phyloP scores from a whole-genome alignment of 1,284 basidiomycete genomes.

The Filobasidium uniguttulatum region DNA sequence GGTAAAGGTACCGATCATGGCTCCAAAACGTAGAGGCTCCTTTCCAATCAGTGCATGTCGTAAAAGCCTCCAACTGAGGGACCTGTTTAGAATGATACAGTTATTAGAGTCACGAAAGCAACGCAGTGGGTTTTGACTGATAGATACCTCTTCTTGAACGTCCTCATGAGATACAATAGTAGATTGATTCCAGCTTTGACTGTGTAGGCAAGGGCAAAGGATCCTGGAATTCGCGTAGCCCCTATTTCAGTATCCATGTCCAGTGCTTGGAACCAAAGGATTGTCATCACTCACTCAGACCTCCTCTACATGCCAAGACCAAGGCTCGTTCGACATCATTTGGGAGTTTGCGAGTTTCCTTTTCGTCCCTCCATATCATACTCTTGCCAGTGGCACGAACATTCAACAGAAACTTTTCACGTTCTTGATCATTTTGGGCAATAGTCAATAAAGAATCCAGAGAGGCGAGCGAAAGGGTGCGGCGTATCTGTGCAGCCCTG shows the following conservation, averaged over 20 bases:
- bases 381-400: constrained; percentile 24
- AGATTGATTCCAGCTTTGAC: constrained; percentile 69
- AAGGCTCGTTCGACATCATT: constrained; percentile 54
- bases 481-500: constrained; percentile 35
- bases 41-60: constrained; percentile 62
- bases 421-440: constrained; percentile 17
- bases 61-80: constrained; percentile 47
- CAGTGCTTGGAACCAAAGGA: background rate
- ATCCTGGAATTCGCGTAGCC: constrained; percentile 43
- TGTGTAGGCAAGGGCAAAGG: constrained; percentile 59
- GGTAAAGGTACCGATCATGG: constrained; percentile 77
- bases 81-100: constrained; percentile 30
- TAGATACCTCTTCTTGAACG: constrained; percentile 51
- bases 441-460: constrained; percentile 29
- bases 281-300: constrained; percentile 50
- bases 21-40: constrained; percentile 66
- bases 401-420: constrained; percentile 25
- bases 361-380: constrained; percentile 67
- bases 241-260: background rate
- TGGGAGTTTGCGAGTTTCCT: constrained; percentile 59
- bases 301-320: constrained; percentile 59
- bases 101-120: background rate
- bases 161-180: constrained; percentile 51
- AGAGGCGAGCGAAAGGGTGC: constrained; percentile 36
- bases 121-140: constrained; percentile 14